Percentiles rank a stretch among this genome's conserved stretches.
Evolutionary conservation across 768 basidiomycete genomes (phyloP).

Genomic region (Trichaptum fuscoviolaceum): DNA sequence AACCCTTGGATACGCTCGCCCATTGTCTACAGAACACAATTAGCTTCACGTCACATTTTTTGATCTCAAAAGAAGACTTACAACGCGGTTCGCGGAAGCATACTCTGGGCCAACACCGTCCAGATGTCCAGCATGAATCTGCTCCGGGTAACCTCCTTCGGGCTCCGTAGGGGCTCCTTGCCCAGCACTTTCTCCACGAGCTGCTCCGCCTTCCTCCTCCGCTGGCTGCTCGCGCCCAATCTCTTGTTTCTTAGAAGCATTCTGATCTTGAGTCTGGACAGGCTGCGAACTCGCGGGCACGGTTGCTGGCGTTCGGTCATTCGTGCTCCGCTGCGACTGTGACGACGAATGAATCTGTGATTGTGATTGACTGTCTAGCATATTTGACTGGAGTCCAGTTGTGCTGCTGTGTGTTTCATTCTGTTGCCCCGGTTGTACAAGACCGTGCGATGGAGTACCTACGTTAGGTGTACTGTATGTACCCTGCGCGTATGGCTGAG

Average conservation of each 20-base stretch:
- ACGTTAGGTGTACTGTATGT: neutral
- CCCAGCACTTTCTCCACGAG: neutral
- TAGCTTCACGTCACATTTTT: neutral
- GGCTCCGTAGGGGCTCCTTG: neutral
- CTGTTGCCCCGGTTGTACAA: neutral
- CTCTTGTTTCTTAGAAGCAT: neutral
- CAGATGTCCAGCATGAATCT: neutral
- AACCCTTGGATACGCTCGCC: conserved; percentile 33
- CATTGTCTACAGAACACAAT: conserved; percentile 17
- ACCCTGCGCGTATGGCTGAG: neutral
- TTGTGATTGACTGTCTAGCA: neutral
- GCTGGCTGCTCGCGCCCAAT: neutral
- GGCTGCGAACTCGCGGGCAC: neutral
- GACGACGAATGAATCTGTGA: neutral
- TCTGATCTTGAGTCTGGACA: neutral
- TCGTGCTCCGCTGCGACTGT: neutral
- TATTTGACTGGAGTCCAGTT: neutral
- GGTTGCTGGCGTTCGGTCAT: too few species aligned
- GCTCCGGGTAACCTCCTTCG: neutral
- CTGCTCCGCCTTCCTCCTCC: neutral
- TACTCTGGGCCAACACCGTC: neutral
- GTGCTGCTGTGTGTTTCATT: neutral
- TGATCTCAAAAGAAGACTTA: neutral
- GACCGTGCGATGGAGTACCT: neutral
- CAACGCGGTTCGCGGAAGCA: neutral